Evolutionary conservation across 2,329 filamentous ascomycete species (phyloP), one percentile per base, ranked within the genome.

Genomic region (Ophiostoma quercus): DNA sequence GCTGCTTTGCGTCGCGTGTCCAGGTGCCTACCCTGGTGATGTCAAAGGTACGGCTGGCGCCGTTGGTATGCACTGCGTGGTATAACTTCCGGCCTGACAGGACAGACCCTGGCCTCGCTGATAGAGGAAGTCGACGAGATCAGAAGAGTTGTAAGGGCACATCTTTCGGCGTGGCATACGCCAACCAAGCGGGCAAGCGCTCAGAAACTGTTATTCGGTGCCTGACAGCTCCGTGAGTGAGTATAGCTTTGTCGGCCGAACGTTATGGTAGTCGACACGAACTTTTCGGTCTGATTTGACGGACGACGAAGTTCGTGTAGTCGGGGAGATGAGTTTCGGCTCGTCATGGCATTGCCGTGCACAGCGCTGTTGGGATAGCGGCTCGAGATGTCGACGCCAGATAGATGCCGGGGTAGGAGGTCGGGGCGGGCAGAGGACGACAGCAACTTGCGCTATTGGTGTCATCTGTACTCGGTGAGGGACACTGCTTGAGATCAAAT

Each of bases 1-100:
- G 14, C 62, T 16, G 62, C 62, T 66, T 16, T 29, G 62, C 62
- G 34, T 37, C 62, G 16, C 16, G 34, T 41, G 62, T 66, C 62
- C 62, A 12, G 41, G 16, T 66, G 62, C 34, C 62, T 34, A 41
- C 37, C 62, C 62, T 39, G 14, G 62, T 66, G 32, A 41, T 41
- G 29, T 34, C 62, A 6, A 66, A 32, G 62, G 1, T 41, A 12
- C 62, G 34, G 62, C 62, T 32, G 14, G 34, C 62, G 14, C 37
- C 32, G 62, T 66, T 32, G 29, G 22, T 16, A 14, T 66, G 41
- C 12, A 66, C 41, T 43, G 41, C 41, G 16, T 43, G 41, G 41
- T 34, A 29, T 29, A 29, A 2, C 25, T 29, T 29, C 1, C 25
- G 25, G 25, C 25, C 25, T 29, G 25, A 29, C 25, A 29, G 25